Evolutionary conservation across 371 early-diverging fungal genomes (phyloP), one percentile per base, ranked within the genome.

Genomic region (Syncephalastrum racemosum): DNA sequence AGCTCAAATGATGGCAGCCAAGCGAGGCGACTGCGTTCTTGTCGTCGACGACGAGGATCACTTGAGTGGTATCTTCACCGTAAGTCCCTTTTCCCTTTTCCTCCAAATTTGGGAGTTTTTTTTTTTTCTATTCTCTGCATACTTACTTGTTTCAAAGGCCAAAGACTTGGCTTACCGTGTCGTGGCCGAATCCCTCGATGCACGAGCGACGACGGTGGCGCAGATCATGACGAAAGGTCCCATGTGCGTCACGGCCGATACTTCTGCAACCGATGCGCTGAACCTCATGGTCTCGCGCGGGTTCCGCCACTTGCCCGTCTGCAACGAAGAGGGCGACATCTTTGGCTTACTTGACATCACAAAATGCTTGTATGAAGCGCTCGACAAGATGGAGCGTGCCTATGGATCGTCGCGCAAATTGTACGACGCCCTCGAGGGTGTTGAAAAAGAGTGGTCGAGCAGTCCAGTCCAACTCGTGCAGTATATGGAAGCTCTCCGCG

Each of bases 1-100:
- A 0, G 91, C 97, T 18, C 97, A 94, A 73, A 80, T 95, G 44
- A 96, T 98, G 97, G 95, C 98, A n/a, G 97, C 97, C 36, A 96
- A 95, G 72, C 82, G 97, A n/a, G 88, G 91, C 16, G 97, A 98
- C 70, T 94, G 95, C 63, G 93, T 90, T 53, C 77, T 96, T 12
- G 93, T 93, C 15, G 91, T 95, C n/a, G 90, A 94, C 69, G 83
- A 86, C 27, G 90, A 96, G 27, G 93, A 95, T 62, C 91, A 92
- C 55, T 81, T 98, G 56, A 83, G 89, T 15, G 98, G 98, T 50
- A 98, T 98, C 65, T 89, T 98, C 65, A 98, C 98, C 15, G 77
- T 75, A 66, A 55, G 56, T 41, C 24, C 46, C 5, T 19, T 13
- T 59, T 4, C 24, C 7, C 24, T 24, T 19, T 41, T 48, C 54